Evolutionary conservation across 805 yeast genomes (phyloP).

Genomic region (Candida tammaniensis): DNA sequence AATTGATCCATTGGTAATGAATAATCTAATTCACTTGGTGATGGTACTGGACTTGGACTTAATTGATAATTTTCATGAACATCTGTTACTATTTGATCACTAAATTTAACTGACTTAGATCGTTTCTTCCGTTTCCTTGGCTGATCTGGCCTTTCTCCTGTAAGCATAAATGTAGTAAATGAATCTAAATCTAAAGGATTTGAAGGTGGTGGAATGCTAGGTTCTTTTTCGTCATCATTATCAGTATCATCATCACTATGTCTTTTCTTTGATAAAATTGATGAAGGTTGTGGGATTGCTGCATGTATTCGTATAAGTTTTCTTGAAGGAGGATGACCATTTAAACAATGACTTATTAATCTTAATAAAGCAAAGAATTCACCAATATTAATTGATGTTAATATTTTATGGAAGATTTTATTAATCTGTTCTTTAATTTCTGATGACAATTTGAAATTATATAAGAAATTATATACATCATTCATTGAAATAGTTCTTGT

Average conservation of each 20-base stretch:
- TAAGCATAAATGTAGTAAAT: conserved; percentile 77
- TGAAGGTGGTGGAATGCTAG: conserved; percentile 1
- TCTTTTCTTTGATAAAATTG: conserved; percentile 66
- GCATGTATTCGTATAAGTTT: conserved; percentile 52
- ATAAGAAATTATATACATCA: conserved; percentile 77
- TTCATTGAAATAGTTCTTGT: conserved; percentile 62
- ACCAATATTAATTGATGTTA: conserved; percentile 71
- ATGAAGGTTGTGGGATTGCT: conserved; percentile 73
- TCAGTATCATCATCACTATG: conserved; percentile 42
- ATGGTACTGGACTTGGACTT: conserved; percentile 24
- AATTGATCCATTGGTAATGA: conserved; percentile 79
- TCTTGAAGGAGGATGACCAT: conserved; percentile 53
- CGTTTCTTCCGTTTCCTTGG: conserved; percentile 32
- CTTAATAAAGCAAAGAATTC: conserved; percentile 88
- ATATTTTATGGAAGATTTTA: conserved; percentile 49
- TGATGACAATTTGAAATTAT: conserved; percentile 67
- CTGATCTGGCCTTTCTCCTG: conserved; percentile 69
- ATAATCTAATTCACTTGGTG: conserved; percentile 44
- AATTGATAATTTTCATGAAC: conserved; percentile 27
- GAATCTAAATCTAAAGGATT: conserved; percentile 74
- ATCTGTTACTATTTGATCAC: conserved; percentile 59
- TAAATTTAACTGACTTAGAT: conserved; percentile 66
- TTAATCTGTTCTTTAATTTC: conserved; percentile 49
- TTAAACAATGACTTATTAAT: conserved; percentile 68
- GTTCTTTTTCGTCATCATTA: conserved; percentile 15